phyloP scores from a whole-genome alignment of 345 rosid species.

The Nasturtium officinale region DNA sequence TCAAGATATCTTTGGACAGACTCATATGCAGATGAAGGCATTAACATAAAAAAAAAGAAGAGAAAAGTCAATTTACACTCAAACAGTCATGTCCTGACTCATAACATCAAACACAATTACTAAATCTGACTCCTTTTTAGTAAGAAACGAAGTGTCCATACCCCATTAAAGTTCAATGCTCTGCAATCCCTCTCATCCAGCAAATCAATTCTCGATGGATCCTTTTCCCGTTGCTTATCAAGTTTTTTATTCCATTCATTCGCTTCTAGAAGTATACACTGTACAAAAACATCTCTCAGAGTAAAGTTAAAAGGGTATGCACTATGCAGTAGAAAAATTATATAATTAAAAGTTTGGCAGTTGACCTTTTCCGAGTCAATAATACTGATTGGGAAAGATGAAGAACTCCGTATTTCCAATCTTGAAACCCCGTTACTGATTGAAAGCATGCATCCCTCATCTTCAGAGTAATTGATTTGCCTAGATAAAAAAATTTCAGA shows the following conservation, averaged over 20 bases:
- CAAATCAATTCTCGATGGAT: constrained; percentile 63
- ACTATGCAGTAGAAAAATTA: constrained; percentile 13
- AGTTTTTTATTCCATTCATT: constrained; percentile 55
- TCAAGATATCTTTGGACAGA: not conserved
- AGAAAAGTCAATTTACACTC: not conserved
- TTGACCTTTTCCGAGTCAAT: constrained; percentile 69
- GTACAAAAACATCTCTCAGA: constrained; percentile 12
- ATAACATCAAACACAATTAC: not conserved
- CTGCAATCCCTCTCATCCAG: constrained; percentile 51
- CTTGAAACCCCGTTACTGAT: constrained; percentile 32
- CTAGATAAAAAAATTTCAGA: constrained; percentile 42
- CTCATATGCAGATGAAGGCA: not conserved
- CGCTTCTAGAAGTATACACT: constrained; percentile 51
- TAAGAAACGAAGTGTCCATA: constrained; percentile 27
- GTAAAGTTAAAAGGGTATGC: not conserved
- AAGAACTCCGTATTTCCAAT: constrained; percentile 49
- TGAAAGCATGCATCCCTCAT: constrained; percentile 51
- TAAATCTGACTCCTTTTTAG: not conserved
- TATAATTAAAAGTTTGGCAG: not conserved
- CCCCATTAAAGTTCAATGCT: constrained; percentile 58
- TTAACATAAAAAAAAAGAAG: not conserved
- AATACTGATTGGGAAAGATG: constrained; percentile 57
- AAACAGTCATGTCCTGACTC: not conserved
- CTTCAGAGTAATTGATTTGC: constrained; percentile 48
- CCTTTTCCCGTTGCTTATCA: constrained; percentile 47